phyloP scores from a whole-genome alignment of 768 basidiomycete genomes.

The Suillus fuscotomentosus region DNA sequence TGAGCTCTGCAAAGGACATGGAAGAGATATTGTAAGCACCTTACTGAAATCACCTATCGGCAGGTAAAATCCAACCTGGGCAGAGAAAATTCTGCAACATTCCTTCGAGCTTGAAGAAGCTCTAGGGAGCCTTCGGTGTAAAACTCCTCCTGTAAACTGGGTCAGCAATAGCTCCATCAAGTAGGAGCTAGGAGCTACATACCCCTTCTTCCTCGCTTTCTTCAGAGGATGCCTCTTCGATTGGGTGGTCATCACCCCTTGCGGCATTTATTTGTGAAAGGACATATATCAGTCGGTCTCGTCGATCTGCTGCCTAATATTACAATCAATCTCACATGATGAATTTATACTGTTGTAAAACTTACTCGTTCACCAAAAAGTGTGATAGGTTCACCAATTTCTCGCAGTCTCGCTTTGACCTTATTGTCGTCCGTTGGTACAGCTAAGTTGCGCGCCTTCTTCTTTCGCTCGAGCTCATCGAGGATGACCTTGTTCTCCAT shows the following conservation, averaged over 20 bases:
- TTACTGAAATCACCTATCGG: constrained; percentile 53
- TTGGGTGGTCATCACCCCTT: constrained; percentile 73
- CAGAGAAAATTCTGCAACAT: constrained; percentile 90
- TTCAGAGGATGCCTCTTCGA: constrained; percentile 67
- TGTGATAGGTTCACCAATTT: constrained; percentile 96
- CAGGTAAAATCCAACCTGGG: constrained; percentile 83
- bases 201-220: constrained; percentile 76
- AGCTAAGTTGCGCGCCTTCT: constrained; percentile 88
- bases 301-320: constrained; percentile 84
- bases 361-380: constrained; percentile 95
- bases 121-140: constrained; percentile 90
- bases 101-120: constrained; percentile 80
- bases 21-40: constrained; percentile 70
- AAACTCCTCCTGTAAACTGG: constrained; percentile 75
- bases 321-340: constrained; percentile 15
- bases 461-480: constrained; percentile 97
- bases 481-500: constrained; percentile 85
- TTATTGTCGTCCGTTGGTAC: constrained; percentile 97
- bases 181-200: background rate
- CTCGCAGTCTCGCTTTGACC: constrained; percentile 84
- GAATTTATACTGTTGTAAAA: constrained; percentile 17
- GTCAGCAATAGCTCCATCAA: constrained; percentile 5
- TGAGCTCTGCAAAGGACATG: constrained; percentile 78
- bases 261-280: constrained; percentile 92
- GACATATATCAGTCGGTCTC: constrained; percentile 94